Evolutionary conservation across 768 basidiomycete species (phyloP).

Genomic region (Pleurotus platypus): DNA sequence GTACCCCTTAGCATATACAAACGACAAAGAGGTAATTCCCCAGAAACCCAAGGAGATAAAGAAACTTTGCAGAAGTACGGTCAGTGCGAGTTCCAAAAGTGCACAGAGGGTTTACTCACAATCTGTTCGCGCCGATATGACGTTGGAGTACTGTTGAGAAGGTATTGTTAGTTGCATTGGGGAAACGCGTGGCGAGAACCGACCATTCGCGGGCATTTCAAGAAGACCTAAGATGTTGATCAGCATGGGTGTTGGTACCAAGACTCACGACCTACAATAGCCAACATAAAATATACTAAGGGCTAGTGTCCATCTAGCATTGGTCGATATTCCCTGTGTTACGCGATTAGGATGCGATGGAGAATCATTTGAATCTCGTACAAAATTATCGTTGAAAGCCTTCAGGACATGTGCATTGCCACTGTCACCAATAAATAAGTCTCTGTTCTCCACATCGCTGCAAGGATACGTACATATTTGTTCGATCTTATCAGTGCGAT

Average conservation of each 20-base stretch:
- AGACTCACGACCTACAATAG: conserved; percentile 38
- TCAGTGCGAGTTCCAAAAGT: neutral
- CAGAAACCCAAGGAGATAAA: conserved; percentile 50
- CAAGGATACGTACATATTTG: conserved; percentile 41
- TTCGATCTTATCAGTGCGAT: conserved; percentile 37
- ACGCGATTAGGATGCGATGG: neutral
- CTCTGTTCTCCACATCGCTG: neutral
- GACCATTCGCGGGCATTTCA: conserved; percentile 57
- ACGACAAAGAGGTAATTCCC: conserved; percentile 49
- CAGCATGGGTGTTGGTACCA: neutral
- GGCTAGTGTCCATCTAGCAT: conserved; percentile 54
- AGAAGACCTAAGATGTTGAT: conserved; percentile 33
- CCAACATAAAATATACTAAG: conserved; percentile 60
- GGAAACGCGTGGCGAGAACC: neutral
- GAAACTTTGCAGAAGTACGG: conserved; percentile 31
- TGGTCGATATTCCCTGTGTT: conserved; percentile 43
- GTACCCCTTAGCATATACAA: conserved; percentile 55
- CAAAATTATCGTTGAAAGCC: conserved; percentile 51
- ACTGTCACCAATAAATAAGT: conserved; percentile 20
- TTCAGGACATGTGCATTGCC: conserved; percentile 54
- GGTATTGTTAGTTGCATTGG: neutral
- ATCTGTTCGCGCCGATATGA: conserved; percentile 54
- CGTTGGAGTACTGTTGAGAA: conserved; percentile 45
- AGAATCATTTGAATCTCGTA: conserved; percentile 18
- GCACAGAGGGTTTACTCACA: conserved; percentile 27